phyloP scores from a whole-genome alignment of 495 filamentous ascomycete genomes.

The Durotheca rogersii region DNA sequence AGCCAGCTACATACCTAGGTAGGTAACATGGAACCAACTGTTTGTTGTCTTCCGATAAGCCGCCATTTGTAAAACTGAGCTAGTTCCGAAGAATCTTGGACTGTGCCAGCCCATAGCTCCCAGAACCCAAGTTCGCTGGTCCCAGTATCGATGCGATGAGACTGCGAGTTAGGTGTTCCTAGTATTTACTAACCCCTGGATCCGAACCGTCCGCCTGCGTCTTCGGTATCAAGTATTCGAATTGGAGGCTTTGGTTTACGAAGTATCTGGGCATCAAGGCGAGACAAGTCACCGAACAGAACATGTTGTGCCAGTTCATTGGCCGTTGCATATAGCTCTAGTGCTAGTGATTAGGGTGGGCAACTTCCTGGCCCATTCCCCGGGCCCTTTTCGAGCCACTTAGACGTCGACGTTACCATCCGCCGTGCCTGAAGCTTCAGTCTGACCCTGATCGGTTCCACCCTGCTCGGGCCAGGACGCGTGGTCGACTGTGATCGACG shows the following conservation, averaged over 20 bases:
- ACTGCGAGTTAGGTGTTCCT: too few relatives aligned
- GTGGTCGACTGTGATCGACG: too few relatives aligned
- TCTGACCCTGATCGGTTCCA: background rate
- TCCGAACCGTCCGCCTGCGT: too few relatives aligned
- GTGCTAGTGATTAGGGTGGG: background rate
- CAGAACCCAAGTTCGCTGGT: too few relatives aligned
- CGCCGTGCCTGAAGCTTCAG: background rate
- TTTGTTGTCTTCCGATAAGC: too few relatives aligned
- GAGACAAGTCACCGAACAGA: background rate
- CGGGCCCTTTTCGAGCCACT: background rate
- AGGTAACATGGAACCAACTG: too few relatives aligned
- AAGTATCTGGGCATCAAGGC: background rate
- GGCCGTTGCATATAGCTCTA: background rate
- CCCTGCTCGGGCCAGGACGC: background rate
- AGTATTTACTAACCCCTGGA: too few relatives aligned
- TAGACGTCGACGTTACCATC: background rate
- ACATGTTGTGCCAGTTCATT: background rate
- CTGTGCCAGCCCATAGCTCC: too few relatives aligned
- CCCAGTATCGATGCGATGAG: too few relatives aligned
- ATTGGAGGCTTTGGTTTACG: background rate
- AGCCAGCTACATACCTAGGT: too few relatives aligned
- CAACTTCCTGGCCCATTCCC: background rate
- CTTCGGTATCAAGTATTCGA: background rate
- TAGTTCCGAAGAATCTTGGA: too few relatives aligned
- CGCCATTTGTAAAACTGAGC: too few relatives aligned